These are phyloP conservation scores for Rubroshorea leprosula DNA, from an alignment of 345 rosid genomes.

Conservation along the genomic window DNA sequence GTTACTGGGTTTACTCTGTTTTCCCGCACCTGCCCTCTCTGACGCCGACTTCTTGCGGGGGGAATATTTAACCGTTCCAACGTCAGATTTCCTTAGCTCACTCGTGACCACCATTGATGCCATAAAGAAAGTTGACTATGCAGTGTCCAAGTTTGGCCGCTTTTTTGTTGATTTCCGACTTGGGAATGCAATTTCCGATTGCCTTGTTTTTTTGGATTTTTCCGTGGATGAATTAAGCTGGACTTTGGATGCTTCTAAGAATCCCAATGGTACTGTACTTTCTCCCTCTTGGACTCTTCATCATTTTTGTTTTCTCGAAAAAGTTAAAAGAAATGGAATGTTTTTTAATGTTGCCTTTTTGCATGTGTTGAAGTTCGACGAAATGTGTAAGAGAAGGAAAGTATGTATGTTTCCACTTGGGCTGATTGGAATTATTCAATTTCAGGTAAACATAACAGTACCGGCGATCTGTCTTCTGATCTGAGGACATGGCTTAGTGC, in stretches of 20 bases:
- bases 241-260: constrained; percentile 51
- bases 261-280: constrained; percentile 37
- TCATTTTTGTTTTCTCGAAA: not conserved
- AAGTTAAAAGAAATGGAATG: too few species aligned
- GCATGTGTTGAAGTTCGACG: too few species aligned
- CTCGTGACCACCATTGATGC: constrained; percentile 30
- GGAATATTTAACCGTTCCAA: constrained; percentile 39
- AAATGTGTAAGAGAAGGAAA: not conserved
- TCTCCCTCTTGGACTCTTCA: not conserved
- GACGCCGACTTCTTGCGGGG: constrained; percentile 3
- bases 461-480: constrained; percentile 59
- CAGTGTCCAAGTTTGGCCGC: constrained; percentile 29
- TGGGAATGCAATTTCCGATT: constrained; percentile 45
- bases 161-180: constrained; percentile 39
- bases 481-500: constrained; percentile 78
- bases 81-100: constrained; percentile 37
- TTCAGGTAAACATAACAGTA: constrained; percentile 63
- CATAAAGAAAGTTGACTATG: constrained; percentile 28
- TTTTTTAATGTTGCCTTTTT: not conserved
- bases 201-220: constrained; percentile 63
- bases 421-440: not conserved
- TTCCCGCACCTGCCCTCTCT: not conserved
- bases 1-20: not conserved
- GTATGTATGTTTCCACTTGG: too few species aligned
- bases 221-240: constrained; percentile 54